Evolutionary conservation across 352 stramenopile genomes (phyloP).

Genomic region (Globisporangium megalacanthum): DNA sequence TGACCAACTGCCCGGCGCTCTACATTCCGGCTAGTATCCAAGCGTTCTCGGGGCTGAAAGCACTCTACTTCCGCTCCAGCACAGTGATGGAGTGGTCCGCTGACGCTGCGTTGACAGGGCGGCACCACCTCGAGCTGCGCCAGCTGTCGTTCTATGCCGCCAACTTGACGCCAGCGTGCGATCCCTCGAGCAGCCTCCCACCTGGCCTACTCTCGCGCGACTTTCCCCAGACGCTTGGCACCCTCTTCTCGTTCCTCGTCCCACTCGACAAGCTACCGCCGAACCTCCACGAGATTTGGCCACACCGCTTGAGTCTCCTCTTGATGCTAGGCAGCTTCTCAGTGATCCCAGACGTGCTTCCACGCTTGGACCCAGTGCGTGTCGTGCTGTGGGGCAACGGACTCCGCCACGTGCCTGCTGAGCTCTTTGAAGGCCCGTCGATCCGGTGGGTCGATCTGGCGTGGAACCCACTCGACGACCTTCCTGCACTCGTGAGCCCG

Average conservation of each 20-base stretch:
- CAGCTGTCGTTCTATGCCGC: not conserved
- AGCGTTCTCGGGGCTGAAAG: not conserved
- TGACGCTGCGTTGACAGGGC: not conserved
- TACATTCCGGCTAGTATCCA: constrained; percentile 3
- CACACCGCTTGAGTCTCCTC: not conserved
- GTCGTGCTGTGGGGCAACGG: not conserved
- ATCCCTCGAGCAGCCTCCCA: constrained; percentile 5
- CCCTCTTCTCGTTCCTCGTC: not conserved
- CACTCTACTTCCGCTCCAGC: not conserved
- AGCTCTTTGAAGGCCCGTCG: constrained; percentile 6
- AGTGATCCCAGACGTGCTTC: constrained; percentile 1
- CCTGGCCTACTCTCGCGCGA: constrained; percentile 1
- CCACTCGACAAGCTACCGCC: constrained; percentile 6
- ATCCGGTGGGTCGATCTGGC: constrained; percentile 5
- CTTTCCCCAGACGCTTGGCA: constrained; percentile 3
- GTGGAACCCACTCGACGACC: constrained; percentile 2
- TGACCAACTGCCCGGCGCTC: constrained; percentile 3
- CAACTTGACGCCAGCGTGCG: not conserved
- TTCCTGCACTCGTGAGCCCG: not conserved
- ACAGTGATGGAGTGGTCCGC: not conserved
- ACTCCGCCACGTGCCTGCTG: not conserved
- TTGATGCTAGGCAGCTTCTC: not conserved
- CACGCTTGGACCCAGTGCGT: not conserved
- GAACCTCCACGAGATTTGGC: constrained; percentile 17
- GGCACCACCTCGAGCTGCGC: not conserved